Base-by-base conservation (phyloP, 805 yeast genomes). In the Candida nemodendra region DNA sequence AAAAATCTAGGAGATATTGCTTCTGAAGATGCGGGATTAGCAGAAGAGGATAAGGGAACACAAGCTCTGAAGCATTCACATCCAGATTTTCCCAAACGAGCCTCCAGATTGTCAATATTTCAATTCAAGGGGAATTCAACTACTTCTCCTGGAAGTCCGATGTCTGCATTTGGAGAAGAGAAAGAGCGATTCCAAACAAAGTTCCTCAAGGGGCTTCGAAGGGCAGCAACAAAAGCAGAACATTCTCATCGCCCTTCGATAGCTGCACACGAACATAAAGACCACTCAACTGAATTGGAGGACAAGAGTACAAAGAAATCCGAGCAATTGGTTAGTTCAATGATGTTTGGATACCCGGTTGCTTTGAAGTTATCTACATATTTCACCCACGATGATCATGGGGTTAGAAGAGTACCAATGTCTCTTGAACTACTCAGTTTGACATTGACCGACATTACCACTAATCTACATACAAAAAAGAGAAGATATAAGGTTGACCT, bases 331-430 rank as follows among this genome's bases (percentile, higher is more conserved):
- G 61, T 80, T 9, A 67, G 71, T 22, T 72, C 84, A 18, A 64
- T 86, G 41, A 50, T 75, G 5, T 65, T 84, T 4, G 95, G 85
- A 9, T 70, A 81, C 9, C 90, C 96, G 0, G 83, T 86, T 2
- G 81, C 87, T 0, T 65, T 86, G 40, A 68, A 88, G 40, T 69
- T 88, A 4, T 88, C 93, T 4, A 78, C 95, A 1, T 74, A 81
- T 26, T 77, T 93, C 43, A 68, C 81, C 31, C 74, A 78, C 36
- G 96, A 89, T 57, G 95, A 87, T 42, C 76, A 73, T 47, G 87
- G 85, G 1, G 72, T 74, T 3, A 75, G 81, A 39, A 75, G 96
- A 43, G 93, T 95, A 0, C 96, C 99, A 1, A 68, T 91, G 23
- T 60, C 93, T 27, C 62, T 89, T 27, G 81, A 85, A 13, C 76